phyloP scores from a whole-genome alignment of 352 stramenopile species.

The Phytopythium kandeliae region DNA sequence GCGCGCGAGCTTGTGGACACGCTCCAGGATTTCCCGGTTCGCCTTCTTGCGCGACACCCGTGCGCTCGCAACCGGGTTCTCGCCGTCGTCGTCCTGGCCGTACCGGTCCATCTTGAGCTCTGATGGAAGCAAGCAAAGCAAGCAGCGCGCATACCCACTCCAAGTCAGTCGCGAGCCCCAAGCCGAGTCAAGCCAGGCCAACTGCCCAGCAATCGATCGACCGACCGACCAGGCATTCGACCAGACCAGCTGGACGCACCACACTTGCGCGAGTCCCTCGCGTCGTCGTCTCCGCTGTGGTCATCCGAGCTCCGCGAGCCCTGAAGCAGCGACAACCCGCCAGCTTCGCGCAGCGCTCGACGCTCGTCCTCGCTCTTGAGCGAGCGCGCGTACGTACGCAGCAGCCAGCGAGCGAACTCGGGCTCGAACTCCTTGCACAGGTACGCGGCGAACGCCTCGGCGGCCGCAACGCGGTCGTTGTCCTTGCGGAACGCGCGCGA shows the following conservation, averaged over 20 bases:
- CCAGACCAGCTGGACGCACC: conserved; percentile 14
- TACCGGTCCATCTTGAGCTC: conserved; percentile 32
- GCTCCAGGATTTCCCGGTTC: conserved; percentile 61
- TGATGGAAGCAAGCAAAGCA: no score
- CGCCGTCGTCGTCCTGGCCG: conserved; percentile 7
- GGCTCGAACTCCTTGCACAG: conserved; percentile 45
- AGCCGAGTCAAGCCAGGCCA: no score
- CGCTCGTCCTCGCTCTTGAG: conserved; percentile 57
- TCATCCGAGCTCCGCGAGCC: conserved; percentile 1
- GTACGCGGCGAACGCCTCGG: conserved; percentile 44
- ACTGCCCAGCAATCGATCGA: no score
- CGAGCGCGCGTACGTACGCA: conserved; percentile 40
- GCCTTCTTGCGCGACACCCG: conserved; percentile 49
- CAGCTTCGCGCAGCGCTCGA: conserved; percentile 26
- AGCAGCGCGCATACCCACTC: conserved; percentile 1
- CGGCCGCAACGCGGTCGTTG: conserved; percentile 48
- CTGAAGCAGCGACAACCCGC: conserved; percentile 16
- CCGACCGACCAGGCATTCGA: no score
- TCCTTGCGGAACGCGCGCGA: conserved; percentile 61
- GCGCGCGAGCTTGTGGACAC: conserved; percentile 46
- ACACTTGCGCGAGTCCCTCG: conserved; percentile 25
- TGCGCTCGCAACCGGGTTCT: conserved; percentile 12
- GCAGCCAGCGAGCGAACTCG: conserved; percentile 52
- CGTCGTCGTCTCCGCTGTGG: conserved; percentile 15
- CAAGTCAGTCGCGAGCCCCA: no score